Conservation (phyloP, 495 filamentous ascomycete genomes). For the Pyrenopolyporus hunteri region DNA sequence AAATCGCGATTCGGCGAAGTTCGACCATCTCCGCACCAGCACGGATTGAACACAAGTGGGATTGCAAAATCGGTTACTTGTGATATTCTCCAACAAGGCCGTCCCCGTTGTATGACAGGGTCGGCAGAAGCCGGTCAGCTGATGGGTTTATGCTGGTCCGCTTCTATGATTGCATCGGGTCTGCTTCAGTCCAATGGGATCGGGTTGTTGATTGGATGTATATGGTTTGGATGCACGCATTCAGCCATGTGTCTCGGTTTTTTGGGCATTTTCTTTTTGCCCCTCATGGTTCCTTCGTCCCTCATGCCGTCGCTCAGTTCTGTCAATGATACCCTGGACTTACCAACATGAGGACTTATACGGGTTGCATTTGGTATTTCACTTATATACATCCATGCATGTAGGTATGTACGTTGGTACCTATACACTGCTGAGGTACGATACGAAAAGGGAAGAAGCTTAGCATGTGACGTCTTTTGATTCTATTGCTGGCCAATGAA, state of each 20-base stretch:
- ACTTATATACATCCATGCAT: too few species aligned
- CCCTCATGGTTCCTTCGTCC: slow-evolving; percentile 7
- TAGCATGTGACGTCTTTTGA: slow-evolving; percentile 31
- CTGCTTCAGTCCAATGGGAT: slow-evolving; percentile 8
- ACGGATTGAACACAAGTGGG: too few species aligned
- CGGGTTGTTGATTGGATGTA: neutral
- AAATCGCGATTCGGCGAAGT: too few species aligned
- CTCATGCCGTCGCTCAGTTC: too few species aligned
- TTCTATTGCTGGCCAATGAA: neutral
- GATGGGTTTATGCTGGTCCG: slow-evolving; percentile 26
- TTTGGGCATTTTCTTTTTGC: slow-evolving; percentile 15
- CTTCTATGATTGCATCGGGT: slow-evolving; percentile 6
- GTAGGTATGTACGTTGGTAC: too few species aligned
- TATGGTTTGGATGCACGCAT: slow-evolving; percentile 24
- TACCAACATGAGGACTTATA: too few species aligned
- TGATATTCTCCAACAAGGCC: slow-evolving; percentile 3
- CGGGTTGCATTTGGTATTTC: too few species aligned
- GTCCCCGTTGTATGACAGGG: slow-evolving; percentile 3
- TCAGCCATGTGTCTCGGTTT: slow-evolving; percentile 27
- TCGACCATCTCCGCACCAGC: too few species aligned
- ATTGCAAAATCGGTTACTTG: too few species aligned
- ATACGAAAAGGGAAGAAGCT: slow-evolving; percentile 1
- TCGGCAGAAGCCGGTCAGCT: slow-evolving; percentile 35
- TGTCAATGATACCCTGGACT: too few species aligned
- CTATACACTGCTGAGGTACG: neutral